Evolutionary conservation across 78 protist genomes (phyloP).

Genomic region (Dictyostelium firmibasis): DNA sequence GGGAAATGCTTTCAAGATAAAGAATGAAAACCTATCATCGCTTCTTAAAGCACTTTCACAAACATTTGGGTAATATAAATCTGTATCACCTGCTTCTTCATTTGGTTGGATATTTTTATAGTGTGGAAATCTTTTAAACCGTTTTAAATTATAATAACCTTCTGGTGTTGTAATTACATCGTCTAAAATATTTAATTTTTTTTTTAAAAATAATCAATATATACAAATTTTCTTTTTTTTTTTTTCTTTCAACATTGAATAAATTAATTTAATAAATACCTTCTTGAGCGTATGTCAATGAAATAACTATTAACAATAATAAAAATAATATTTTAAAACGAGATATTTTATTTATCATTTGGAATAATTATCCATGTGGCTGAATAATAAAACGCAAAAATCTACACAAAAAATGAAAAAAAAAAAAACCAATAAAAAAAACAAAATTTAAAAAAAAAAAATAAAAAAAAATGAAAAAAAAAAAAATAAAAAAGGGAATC

Average conservation of each 20-base stretch:
- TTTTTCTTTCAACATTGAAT: no score
- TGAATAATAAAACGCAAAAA: not conserved
- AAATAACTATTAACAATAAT: not conserved
- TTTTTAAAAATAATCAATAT: not conserved
- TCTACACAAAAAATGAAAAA: not conserved
- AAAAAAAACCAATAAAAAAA: not conserved
- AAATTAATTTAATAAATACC: not conserved
- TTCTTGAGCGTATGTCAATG: not conserved
- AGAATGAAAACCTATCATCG: not conserved
- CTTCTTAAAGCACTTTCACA: not conserved
- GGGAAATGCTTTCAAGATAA: not conserved
- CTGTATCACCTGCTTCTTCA: not conserved
- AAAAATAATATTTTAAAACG: not conserved
- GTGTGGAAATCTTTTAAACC: not conserved
- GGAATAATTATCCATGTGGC: not conserved
- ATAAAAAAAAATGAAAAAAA: not conserved
- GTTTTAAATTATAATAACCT: not conserved
- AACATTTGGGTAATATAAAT: not conserved
- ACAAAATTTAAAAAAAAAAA: not conserved
- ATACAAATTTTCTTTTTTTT: not conserved
- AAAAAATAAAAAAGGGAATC: no score
- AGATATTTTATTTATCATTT: not conserved
- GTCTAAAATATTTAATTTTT: not conserved
- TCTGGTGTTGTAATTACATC: not conserved
- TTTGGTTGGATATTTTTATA: not conserved